Evolutionary conservation across 2,329 filamentous ascomycete species (phyloP), one percentile per base, ranked within the genome.

Genomic region (Dactylellina parvicollis): DNA sequence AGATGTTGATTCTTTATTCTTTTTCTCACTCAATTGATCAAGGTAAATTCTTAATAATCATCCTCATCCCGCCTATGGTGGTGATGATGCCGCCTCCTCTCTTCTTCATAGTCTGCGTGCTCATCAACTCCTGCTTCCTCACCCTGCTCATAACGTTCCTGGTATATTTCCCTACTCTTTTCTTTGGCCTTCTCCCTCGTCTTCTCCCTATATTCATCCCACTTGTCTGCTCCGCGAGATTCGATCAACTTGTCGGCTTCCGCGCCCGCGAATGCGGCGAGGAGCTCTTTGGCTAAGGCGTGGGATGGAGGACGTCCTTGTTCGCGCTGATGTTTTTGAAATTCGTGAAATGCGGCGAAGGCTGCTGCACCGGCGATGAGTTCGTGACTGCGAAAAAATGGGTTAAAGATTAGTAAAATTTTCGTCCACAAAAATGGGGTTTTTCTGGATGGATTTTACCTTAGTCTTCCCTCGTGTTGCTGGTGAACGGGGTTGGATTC

Each of bases 281-380:
- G 81, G 44, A 90, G 80, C 82, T 92, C 90, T 84, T 94, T 94
- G 79, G 91, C 91, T 78, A 92, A 89, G 44, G 82, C 82, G 83
- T 94, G 91, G 76, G 84, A 86, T 77, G 93, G 88, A 3, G 85
- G 80, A 83, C 92, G 88, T 82, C 89, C 90, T 80, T 91, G 84
- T 62, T 82, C 84, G 78, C 90, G 88, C 83, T 92, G 89, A 78
- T 86, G 84, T 80, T 92, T 89, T 82, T 93, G 90, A 78, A 88
- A 93, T 20, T 89, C 83, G 84, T 92, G 92, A 86, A 94, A 73
- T 89, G 78, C 88, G 90, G 76, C 87, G 88, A 80, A 94, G 93
- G 75, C 89, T 87, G 90, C 91, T 71, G 88, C 91, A 75, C 90
- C 90, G 76, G 88, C 90, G 64, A 94, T 80, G 50, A 91, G 79